A percentile compares a stretch with the other conserved stretches of the same genome.
Evolutionary conservation across 345 rosid species (phyloP).

Genomic region (Eucalyptus melliodora): DNA sequence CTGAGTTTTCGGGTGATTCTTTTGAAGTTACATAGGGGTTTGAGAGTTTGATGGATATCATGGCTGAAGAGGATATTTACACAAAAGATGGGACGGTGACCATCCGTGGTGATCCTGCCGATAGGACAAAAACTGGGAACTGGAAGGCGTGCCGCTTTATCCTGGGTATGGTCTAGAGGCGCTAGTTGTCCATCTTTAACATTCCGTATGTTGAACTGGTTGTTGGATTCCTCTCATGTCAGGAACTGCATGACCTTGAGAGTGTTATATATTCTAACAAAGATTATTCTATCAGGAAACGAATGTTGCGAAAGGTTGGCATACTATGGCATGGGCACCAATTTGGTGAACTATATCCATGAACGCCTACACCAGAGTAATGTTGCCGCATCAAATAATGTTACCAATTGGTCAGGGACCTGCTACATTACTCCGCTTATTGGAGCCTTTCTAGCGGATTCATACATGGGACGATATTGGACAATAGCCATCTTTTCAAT

Average conservation of each 20-base stretch:
- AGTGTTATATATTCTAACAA: background rate
- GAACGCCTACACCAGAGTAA: constrained; percentile 57
- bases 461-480: constrained; percentile 88
- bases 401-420: constrained; percentile 91
- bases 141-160: constrained; percentile 94
- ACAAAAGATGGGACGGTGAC: constrained; percentile 74
- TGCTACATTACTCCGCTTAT: constrained; percentile 81
- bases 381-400: constrained; percentile 70
- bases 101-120: constrained; percentile 60
- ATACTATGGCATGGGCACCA: constrained; percentile 98
- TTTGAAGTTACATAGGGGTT: background rate
- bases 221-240: background rate
- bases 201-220: background rate
- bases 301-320: constrained; percentile 95
- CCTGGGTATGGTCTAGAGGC: constrained; percentile 33
- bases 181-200: background rate
- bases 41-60: background rate
- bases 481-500: constrained; percentile 71
- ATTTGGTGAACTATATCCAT: constrained; percentile 76
- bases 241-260: background rate
- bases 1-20: background rate
- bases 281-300: constrained; percentile 27
- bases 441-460: constrained; percentile 93
- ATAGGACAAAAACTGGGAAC: constrained; percentile 58
- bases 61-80: constrained; percentile 49